phyloP scores from a whole-genome alignment of 768 basidiomycete genomes.

The Polyporus arcularius region DNA sequence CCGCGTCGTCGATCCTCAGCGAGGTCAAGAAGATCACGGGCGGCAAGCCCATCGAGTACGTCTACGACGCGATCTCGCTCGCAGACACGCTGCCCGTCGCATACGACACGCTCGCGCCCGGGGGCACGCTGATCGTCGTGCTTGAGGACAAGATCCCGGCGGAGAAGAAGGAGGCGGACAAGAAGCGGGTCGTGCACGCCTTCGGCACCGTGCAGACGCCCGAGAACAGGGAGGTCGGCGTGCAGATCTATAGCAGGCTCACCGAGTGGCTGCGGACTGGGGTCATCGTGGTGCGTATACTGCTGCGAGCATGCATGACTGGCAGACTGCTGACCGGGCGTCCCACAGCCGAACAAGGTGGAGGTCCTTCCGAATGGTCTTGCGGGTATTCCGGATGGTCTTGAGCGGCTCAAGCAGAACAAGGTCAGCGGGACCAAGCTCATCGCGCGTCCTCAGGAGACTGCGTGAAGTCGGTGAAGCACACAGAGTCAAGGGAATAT shows the following conservation, averaged over 20 bases:
- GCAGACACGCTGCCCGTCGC: slow-evolving; percentile 41
- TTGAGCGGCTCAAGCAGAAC: slow-evolving; percentile 20
- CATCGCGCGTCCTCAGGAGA: slow-evolving; percentile 34
- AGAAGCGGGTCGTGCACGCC: neutral
- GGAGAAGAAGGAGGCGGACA: no score
- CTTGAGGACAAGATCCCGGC: neutral
- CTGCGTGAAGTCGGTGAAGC: no score
- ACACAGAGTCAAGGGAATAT: neutral
- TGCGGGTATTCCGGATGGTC: slow-evolving; percentile 9
- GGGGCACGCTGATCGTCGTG: slow-evolving; percentile 36
- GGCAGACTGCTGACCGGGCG: neutral
- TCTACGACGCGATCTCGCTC: slow-evolving; percentile 36
- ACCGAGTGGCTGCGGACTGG: slow-evolving; percentile 16
- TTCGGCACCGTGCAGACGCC: slow-evolving; percentile 9
- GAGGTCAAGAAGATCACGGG: slow-evolving; percentile 4
- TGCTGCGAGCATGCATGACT: no score
- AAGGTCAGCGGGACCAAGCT: slow-evolving; percentile 24
- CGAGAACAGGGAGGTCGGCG: slow-evolving; percentile 1
- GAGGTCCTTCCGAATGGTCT: slow-evolving; percentile 14
- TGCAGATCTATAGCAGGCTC: slow-evolving; percentile 14
- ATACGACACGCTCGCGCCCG: slow-evolving; percentile 38
- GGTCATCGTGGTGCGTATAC: slow-evolving; percentile 16
- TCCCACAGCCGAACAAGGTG: slow-evolving; percentile 12
- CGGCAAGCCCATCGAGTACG: slow-evolving; percentile 19
- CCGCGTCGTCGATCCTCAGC: slow-evolving; percentile 2